Evolutionary conservation across 2,329 filamentous ascomycete genomes (phyloP).

Genomic region (Stagonosporopsis tanaceti): DNA sequence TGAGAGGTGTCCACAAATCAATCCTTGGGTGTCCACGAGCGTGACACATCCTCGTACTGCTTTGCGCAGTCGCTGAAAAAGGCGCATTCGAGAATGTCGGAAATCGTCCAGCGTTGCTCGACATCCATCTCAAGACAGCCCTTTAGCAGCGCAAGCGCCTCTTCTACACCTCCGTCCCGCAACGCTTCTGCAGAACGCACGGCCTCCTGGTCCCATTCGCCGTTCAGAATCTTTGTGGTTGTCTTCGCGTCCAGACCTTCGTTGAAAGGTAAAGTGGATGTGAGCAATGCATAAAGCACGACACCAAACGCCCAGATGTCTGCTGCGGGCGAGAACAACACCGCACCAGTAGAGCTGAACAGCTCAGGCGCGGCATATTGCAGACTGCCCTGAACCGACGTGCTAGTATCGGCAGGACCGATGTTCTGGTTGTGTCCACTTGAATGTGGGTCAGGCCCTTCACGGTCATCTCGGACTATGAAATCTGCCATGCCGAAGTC

Average conservation of each 20-base stretch:
- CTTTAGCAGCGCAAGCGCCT: conserved; percentile 64
- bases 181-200: conserved; percentile 56
- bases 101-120: conserved; percentile 64
- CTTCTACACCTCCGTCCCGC: conserved; percentile 47
- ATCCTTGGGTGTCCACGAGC: conserved; percentile 38
- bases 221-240: conserved; percentile 65
- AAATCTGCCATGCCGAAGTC: conserved; percentile 76
- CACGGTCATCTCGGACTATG: conserved; percentile 64
- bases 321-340: conserved; percentile 61
- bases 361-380: conserved; percentile 63
- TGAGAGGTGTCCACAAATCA: conserved; percentile 19
- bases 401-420: conserved; percentile 64
- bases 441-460: conserved; percentile 59
- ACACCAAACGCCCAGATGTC: conserved; percentile 75
- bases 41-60: conserved; percentile 37
- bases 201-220: conserved; percentile 64
- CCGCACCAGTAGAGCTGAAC: conserved; percentile 49
- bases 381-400: conserved; percentile 67
- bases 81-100: conserved; percentile 61
- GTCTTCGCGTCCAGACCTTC: conserved; percentile 67
- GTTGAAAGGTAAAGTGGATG: conserved; percentile 69
- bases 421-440: conserved; percentile 53
- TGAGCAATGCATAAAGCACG: conserved; percentile 67
- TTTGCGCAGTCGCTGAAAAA: conserved; percentile 59
- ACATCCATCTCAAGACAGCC: conserved; percentile 67